A percentile compares a stretch with the other conserved stretches of the same genome.
phyloP scores from a whole-genome alignment of 1,139 yeast genomes.

The Kurtzmaniella natalensis region DNA sequence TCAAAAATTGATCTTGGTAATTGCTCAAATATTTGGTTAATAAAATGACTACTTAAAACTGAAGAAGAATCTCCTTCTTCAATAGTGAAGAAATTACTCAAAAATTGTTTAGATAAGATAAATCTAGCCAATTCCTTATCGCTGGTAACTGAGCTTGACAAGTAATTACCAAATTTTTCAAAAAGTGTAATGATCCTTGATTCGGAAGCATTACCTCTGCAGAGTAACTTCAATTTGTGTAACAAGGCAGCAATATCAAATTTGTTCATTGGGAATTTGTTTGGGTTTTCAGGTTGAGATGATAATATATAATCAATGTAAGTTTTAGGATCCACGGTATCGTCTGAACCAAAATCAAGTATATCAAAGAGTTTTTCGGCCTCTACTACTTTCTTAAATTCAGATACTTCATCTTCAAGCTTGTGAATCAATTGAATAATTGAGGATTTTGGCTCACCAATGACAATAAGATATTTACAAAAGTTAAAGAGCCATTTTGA shows the following conservation, averaged over 20 bases:
- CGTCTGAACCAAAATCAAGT: slow-evolving; percentile 6
- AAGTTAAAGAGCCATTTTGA: slow-evolving; percentile 51
- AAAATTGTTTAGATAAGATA: slow-evolving; percentile 16
- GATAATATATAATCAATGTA: slow-evolving; percentile 21
- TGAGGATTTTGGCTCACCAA: slow-evolving; percentile 50
- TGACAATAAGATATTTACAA: slow-evolving; percentile 36
- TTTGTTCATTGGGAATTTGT: slow-evolving; percentile 36
- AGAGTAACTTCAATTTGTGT: slow-evolving; percentile 27
- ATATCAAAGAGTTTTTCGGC: slow-evolving; percentile 6
- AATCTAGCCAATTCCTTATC: slow-evolving; percentile 14
- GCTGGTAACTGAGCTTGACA: slow-evolving; percentile 14
- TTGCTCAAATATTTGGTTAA: slow-evolving; percentile 37
- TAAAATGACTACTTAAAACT: slow-evolving; percentile 23
- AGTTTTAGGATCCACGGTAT: slow-evolving; percentile 7
- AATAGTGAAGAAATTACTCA: slow-evolving; percentile 12
- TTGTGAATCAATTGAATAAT: slow-evolving; percentile 21
- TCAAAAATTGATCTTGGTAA: slow-evolving; percentile 14
- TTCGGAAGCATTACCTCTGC: slow-evolving; percentile 15
- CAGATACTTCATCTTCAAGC: slow-evolving; percentile 2
- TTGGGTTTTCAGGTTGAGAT: slow-evolving; percentile 11
- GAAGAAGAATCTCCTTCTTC: slow-evolving; percentile 13
- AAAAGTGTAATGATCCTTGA: slow-evolving; percentile 18
- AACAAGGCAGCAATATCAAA: slow-evolving; percentile 47
- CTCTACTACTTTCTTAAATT: slow-evolving; percentile 8
- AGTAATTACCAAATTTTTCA: slow-evolving; percentile 40